A percentile compares a stretch with the other conserved stretches of the same genome.
Evolutionary conservation across 495 filamentous ascomycete species (phyloP).

Genomic region (Penicillium soppii): DNA sequence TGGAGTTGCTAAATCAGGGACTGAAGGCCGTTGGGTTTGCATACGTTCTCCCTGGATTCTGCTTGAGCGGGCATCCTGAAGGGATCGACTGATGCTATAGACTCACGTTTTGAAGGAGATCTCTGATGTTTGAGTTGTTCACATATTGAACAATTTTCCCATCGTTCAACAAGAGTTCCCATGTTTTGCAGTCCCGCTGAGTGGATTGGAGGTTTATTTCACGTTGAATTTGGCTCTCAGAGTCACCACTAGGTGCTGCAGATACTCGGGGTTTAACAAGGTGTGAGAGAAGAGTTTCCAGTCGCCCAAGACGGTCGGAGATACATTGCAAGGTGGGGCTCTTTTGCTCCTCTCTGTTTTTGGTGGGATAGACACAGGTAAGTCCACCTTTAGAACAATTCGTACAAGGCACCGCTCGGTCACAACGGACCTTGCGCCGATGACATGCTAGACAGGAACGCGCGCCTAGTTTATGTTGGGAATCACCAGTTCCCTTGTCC

Average conservation of each 20-base stretch:
- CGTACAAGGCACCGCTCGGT: slow-evolving; percentile 59
- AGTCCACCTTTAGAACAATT: slow-evolving; percentile 59
- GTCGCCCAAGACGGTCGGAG: slow-evolving; percentile 53
- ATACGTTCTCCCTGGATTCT: slow-evolving; percentile 4
- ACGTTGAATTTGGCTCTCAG: slow-evolving; percentile 11
- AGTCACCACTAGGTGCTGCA: slow-evolving; percentile 34
- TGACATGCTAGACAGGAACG: slow-evolving; percentile 43
- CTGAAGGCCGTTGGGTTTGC: background rate
- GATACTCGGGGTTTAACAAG: background rate
- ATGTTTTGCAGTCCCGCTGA: slow-evolving; percentile 15
- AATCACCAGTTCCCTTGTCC: background rate
- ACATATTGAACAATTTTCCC: slow-evolving; percentile 14
- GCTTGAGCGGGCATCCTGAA: background rate
- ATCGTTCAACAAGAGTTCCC: slow-evolving; percentile 19
- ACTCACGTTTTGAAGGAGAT: slow-evolving; percentile 14
- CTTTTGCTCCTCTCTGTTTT: slow-evolving; percentile 50
- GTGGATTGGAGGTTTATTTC: background rate
- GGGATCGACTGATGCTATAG: background rate
- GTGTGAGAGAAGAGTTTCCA: slow-evolving; percentile 46
- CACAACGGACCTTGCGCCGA: slow-evolving; percentile 63
- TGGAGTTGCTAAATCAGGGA: background rate
- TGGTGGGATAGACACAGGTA: slow-evolving; percentile 54
- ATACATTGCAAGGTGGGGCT: slow-evolving; percentile 46
- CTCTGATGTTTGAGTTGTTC: slow-evolving; percentile 16
- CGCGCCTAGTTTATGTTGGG: background rate